Evolutionary conservation across 768 basidiomycete genomes (phyloP).

Genomic region (Trametes cingulata): DNA sequence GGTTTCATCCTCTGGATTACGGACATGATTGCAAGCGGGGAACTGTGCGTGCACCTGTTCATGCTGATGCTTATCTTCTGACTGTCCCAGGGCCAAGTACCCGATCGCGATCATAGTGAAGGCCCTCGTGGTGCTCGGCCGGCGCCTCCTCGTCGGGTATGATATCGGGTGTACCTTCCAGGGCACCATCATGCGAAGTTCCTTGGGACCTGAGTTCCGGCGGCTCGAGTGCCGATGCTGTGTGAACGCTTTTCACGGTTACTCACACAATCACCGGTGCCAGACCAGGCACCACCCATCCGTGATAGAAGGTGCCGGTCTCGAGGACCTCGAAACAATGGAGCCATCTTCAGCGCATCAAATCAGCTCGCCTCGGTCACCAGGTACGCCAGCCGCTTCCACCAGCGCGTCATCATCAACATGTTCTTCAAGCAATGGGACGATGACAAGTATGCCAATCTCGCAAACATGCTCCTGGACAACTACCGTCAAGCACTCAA

Average conservation of each 20-base stretch:
- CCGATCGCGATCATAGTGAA: slow-evolving; percentile 18
- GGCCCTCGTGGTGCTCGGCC: not conserved
- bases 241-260: slow-evolving; percentile 37
- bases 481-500: slow-evolving; percentile 36
- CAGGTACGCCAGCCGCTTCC: slow-evolving; percentile 31
- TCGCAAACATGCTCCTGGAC: slow-evolving; percentile 28
- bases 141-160: not conserved
- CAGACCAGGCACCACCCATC: slow-evolving; percentile 36
- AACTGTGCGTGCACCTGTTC: slow-evolving; percentile 18
- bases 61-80: not conserved
- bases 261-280: slow-evolving; percentile 37
- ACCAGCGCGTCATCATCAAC: slow-evolving; percentile 33
- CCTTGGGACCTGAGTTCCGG: slow-evolving; percentile 2
- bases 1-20: slow-evolving; percentile 22
- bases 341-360: slow-evolving; percentile 23
- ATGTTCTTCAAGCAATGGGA: slow-evolving; percentile 38
- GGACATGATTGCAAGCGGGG: slow-evolving; percentile 22
- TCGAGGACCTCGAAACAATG: slow-evolving; percentile 34
- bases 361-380: slow-evolving; percentile 28
- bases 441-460: slow-evolving; percentile 36
- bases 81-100: slow-evolving; percentile 24
- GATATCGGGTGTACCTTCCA: slow-evolving; percentile 25
- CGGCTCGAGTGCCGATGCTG: not conserved
- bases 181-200: slow-evolving; percentile 9
- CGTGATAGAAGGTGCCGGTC: slow-evolving; percentile 31